These are phyloP conservation scores for Phytophthora fragariaefolia DNA, from an alignment of 352 stramenopile species.

Conservation along the genomic window DNA sequence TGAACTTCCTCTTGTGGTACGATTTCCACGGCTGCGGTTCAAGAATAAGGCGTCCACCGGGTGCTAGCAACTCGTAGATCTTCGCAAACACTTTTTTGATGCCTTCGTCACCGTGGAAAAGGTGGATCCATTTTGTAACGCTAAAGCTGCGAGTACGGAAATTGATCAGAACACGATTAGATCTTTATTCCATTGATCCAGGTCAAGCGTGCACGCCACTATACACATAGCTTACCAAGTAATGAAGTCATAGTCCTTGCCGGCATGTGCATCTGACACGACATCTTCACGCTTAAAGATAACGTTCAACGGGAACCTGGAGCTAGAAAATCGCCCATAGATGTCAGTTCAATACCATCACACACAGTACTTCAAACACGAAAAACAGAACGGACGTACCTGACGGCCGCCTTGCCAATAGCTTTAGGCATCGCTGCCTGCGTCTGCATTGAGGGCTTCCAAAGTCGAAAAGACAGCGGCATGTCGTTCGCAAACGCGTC, in stretches of 20 bases:
- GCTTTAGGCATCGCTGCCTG: constrained; percentile 41
- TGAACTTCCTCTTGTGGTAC: constrained; percentile 89
- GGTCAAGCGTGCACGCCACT: not conserved
- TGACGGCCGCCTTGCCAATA: constrained; percentile 57
- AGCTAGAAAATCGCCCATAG: constrained; percentile 29
- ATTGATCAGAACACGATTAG: not conserved
- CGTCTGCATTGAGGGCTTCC: constrained; percentile 57
- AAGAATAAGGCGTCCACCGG: constrained; percentile 77
- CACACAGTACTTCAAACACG: not conserved
- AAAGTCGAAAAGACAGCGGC: constrained; percentile 71
- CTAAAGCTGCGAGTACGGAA: constrained; percentile 63
- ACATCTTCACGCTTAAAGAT: constrained; percentile 87
- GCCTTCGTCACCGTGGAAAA: constrained; percentile 88
- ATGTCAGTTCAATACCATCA: not conserved
- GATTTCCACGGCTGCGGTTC: constrained; percentile 91
- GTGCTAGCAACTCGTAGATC: constrained; percentile 66
- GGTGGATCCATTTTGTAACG: constrained; percentile 92
- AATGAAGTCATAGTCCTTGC: constrained; percentile 81
- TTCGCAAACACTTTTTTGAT: constrained; percentile 77
- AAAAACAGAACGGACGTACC: constrained; percentile 45
- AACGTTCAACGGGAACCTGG: constrained; percentile 78
- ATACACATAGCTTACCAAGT: constrained; percentile 57
- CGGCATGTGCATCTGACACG: constrained; percentile 58
- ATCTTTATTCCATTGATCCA: not conserved
- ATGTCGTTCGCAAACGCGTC: constrained; percentile 55